Evolutionary conservation across 2,329 filamentous ascomycete species (phyloP).

Genomic region (Calonectria naviculata): DNA sequence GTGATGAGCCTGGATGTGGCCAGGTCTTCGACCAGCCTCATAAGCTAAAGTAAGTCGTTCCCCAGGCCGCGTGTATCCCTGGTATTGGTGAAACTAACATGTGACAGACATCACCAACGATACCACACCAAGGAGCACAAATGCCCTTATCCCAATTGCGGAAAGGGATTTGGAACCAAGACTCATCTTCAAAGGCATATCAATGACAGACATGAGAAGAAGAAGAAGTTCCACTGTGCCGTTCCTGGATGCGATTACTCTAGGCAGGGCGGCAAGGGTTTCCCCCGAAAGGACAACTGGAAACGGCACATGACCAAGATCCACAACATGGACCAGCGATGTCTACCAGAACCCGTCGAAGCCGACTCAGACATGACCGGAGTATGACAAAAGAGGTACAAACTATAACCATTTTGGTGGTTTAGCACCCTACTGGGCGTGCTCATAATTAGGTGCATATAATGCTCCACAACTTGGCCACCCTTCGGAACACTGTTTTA

Average conservation of each 20-base stretch:
- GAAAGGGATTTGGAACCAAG: constrained; percentile 69
- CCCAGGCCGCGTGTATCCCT: background rate
- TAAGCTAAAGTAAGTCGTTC: constrained; percentile 65
- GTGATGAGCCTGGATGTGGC: constrained; percentile 50
- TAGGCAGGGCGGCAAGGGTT: constrained; percentile 66
- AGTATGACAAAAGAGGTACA: constrained; percentile 19
- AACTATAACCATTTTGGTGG: background rate
- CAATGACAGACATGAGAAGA: constrained; percentile 71
- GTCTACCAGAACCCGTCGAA: constrained; percentile 55
- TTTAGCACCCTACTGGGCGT: background rate
- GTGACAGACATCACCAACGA: constrained; percentile 66
- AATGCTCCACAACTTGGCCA: background rate
- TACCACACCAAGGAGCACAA: constrained; percentile 72
- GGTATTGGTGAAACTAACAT: background rate
- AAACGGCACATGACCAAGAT: constrained; percentile 72
- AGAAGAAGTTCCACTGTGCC: constrained; percentile 69
- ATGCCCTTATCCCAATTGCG: constrained; percentile 63
- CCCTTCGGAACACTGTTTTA: constrained; percentile 7
- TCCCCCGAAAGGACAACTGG: constrained; percentile 73
- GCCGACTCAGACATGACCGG: constrained; percentile 48
- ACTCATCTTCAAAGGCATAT: constrained; percentile 71
- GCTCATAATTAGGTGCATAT: background rate
- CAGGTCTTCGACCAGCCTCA: constrained; percentile 67
- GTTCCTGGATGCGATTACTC: constrained; percentile 66
- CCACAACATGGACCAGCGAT: constrained; percentile 56